Base-by-base conservation (phyloP, 306 rosid species). In the Vigna mungo region DNA sequence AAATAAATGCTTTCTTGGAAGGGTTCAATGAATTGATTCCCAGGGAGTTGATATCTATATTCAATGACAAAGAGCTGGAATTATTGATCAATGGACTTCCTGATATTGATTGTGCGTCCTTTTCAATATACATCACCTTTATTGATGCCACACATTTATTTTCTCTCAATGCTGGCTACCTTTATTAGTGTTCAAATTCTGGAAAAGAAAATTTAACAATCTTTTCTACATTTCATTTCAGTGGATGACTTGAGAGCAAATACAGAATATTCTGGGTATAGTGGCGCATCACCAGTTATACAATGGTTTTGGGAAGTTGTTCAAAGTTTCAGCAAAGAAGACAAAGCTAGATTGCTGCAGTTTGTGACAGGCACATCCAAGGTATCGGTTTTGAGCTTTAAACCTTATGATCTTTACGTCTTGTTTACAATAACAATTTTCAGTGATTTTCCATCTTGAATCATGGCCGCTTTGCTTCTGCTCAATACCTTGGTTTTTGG, bases 181-280 rank as follows among this genome's bases (percentile, higher is more conserved):
- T 43, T 54, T 5, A 18, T 16, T 14, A 30, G 69, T 18, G 16
- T 72, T 63, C 18, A 60, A 52, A 71, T 44, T 53, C 32, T 61
- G n/a, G 36, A 49, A 39, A 37, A 25, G 30, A 21, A 62, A 36
- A 58, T 81, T 58, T 86, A 53, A 76, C 79, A 68, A 30, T 39
- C 32, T 9, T 20, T 69, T 82, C 12, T 52, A 56, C 70, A 49
- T 74, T 82, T 44, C 78, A 27, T 87, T 82, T 81, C 88, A 95
- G 98, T 95, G 98, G 97, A 95, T 82, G 97, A 92, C 83, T 85
- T 95, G 96, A 91, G 92, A 84, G 93, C 95, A 79, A 95, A 95
- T 81, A 95, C 97, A 16, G 98, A 95, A 61, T 90, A 95, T 89
- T 92, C 97, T 39, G 97, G 97, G 78, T 95, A 95, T 54, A 92